Evolutionary conservation across 1,284 basidiomycete species (phyloP), one percentile per base, ranked within the genome.

Genomic region (Inonotus obliquus): DNA sequence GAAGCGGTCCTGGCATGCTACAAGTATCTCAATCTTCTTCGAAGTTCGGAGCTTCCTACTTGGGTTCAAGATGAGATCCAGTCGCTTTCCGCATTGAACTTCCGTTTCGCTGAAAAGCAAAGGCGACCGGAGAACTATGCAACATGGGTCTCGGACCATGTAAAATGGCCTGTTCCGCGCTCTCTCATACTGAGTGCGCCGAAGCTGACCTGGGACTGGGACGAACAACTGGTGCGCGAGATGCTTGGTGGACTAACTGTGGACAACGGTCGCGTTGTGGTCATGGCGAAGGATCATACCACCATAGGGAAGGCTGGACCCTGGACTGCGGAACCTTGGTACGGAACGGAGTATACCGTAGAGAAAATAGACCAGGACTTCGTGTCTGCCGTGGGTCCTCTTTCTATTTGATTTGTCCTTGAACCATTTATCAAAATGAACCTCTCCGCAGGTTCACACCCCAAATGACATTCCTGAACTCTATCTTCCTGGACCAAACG

Each of bases 1-100:
- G 81, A 86, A 23, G 86, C 95, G 45, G 79, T 92, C 11, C 76
- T 87, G 32, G 80, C 86, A 14, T 77, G 89, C 14, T 96, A 92
- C 81, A 92, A 95, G 70, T 99, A 98, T 76, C 82, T 99, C 64
- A 81, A 87, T 10, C 82, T 99, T 21, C 81, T 99, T 19, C 82
- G 84, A 39, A 80, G 84, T 21, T 85, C 88, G 4, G 76, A 82
- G 4, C 84, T 96, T 45, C 82, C 89, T 19, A 71, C 82, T 52
- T 91, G 85, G 78, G 82, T 89, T 64, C 95, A 95, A 72, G 77
- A 85, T 49, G 97, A 99, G 74, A 81, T 90, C 60, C 83, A 85
- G 53, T 80, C 82, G 47, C 81, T 99, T 45, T 84, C 87, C 35
- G 78, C 84, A 37, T 91, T 89, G 37, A 84, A 84, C 25, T 99